phyloP scores from a whole-genome alignment of 129 eudicot species.

The Flaveria brownii region DNA sequence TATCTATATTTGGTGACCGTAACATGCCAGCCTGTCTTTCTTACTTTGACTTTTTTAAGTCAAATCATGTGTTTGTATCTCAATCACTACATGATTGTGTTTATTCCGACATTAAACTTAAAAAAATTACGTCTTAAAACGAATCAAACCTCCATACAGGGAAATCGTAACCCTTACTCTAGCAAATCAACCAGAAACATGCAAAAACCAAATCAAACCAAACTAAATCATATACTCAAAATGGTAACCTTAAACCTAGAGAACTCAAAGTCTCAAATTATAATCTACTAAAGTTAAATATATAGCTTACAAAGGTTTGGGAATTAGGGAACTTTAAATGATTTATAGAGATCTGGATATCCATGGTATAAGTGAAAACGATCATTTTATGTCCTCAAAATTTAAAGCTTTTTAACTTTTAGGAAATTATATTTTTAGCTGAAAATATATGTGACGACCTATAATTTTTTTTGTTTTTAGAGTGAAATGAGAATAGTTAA shows the following conservation, averaged over 20 bases:
- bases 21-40: conserved; percentile 25
- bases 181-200: not conserved
- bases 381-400: no score
- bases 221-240: no score
- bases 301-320: not conserved
- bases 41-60: conserved; percentile 21
- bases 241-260: not conserved
- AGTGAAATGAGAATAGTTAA: no score
- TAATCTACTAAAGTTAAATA: no score
- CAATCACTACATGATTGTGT: not conserved
- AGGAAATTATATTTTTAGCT: no score
- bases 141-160: not conserved
- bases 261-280: no score
- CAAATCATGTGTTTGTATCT: conserved; percentile 18
- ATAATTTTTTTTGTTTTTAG: no score
- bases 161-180: no score
- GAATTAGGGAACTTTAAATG: not conserved
- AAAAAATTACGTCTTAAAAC: not conserved
- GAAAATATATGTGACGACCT: no score
- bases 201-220: not conserved
- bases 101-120: not conserved
- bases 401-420: no score
- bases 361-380: no score
- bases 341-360: no score
- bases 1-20: conserved; percentile 14